These are phyloP conservation scores for Trichoderma simmonsii DNA, from an alignment of 2,329 filamentous ascomycete species.

Conservation along the genomic window DNA sequence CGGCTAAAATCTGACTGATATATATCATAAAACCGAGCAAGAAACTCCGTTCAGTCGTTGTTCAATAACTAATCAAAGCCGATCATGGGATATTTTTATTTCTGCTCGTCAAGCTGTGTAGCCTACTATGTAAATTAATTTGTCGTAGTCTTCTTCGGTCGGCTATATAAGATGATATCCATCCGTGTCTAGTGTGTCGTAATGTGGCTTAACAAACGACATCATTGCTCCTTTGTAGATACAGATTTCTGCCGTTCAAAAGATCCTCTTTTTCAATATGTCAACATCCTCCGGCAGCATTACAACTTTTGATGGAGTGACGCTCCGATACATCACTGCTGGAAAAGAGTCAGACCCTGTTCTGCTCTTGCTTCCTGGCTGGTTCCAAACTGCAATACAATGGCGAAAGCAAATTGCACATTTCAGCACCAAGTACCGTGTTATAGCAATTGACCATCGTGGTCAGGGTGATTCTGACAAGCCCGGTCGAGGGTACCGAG, in stretches of 20 bases:
- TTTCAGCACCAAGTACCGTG: slow-evolving; percentile 29
- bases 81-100: not conserved
- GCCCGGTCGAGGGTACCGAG: slow-evolving; percentile 30
- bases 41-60: not conserved
- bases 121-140: not conserved
- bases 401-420: slow-evolving; percentile 32
- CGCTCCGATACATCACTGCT: slow-evolving; percentile 22
- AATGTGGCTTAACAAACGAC: not conserved
- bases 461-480: slow-evolving; percentile 36
- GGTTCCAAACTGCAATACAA: slow-evolving; percentile 32
- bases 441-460: slow-evolving; percentile 33
- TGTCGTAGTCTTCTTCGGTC: not conserved
- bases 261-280: not conserved
- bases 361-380: slow-evolving; percentile 33
- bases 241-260: not conserved
- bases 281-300: slow-evolving; percentile 4
- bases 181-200: not conserved
- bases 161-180: not conserved
- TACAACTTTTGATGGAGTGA: slow-evolving; percentile 16
- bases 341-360: slow-evolving; percentile 24
- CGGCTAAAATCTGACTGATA: not conserved
- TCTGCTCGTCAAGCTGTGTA: not conserved
- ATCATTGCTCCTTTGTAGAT: not conserved
- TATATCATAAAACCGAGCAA: not conserved
- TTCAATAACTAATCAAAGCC: not conserved